These are phyloP conservation scores for Phytopythium sindhum DNA, from an alignment of 352 stramenopile species.

Conservation along the genomic window DNA sequence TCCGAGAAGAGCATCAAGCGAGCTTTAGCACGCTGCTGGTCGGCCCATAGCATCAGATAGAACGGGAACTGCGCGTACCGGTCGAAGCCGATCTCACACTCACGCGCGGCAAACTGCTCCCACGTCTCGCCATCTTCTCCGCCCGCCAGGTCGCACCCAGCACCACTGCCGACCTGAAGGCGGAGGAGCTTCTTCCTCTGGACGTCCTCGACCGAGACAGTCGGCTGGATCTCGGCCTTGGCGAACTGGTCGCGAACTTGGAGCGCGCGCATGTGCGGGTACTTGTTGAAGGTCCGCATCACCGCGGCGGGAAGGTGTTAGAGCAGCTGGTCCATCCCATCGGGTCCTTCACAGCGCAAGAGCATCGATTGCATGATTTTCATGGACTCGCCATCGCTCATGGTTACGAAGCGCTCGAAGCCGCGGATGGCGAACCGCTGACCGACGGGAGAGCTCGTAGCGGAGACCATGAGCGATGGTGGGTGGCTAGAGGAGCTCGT, in stretches of 20 bases:
- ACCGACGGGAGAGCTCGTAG: not conserved
- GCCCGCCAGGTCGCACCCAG: constrained; percentile 1
- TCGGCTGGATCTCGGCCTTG: constrained; percentile 24
- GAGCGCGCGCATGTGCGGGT: constrained; percentile 35
- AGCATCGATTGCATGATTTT: constrained; percentile 33
- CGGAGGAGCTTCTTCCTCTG: constrained; percentile 10
- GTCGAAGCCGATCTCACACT: constrained; percentile 29
- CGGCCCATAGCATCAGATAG: constrained; percentile 25
- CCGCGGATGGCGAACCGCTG: constrained; percentile 22
- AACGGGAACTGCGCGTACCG: constrained; percentile 34
- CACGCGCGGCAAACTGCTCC: constrained; percentile 16
- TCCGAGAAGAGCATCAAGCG: constrained; percentile 45
- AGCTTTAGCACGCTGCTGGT: constrained; percentile 8
- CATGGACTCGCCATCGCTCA: constrained; percentile 17
- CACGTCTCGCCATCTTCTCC: constrained; percentile 8
- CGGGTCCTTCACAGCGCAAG: constrained; percentile 10
- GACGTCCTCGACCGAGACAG: constrained; percentile 18
- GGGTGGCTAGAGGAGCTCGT: not conserved
- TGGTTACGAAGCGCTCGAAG: constrained; percentile 29
- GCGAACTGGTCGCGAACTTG: constrained; percentile 25
- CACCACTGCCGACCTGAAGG: constrained; percentile 1
- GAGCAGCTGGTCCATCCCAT: constrained; percentile 14
- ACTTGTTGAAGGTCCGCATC: constrained; percentile 35
- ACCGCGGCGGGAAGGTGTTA: constrained; percentile 21
- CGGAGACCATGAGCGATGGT: not conserved